Evolutionary conservation across 495 filamentous ascomycete genomes (phyloP).

Genomic region (Xylaria castorea): DNA sequence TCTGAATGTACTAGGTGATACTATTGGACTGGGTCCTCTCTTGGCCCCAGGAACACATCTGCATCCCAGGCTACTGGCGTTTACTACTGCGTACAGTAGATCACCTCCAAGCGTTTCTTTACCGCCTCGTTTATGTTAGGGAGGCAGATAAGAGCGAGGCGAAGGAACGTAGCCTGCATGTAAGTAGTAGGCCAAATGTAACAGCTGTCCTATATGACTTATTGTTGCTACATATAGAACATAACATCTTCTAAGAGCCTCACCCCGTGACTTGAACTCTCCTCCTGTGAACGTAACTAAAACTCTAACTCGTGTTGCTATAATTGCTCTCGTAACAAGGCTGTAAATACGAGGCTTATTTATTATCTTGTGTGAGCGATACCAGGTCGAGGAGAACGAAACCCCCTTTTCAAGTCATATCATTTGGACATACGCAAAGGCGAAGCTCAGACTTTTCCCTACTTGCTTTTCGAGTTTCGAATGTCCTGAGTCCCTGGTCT

Average conservation of each 20-base stretch:
- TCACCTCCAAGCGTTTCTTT: not conserved
- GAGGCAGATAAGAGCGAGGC: slow-evolving; percentile 11
- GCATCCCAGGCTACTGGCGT: slow-evolving; percentile 1
- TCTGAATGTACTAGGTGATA: not conserved
- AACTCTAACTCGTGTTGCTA: not conserved
- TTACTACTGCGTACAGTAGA: not conserved
- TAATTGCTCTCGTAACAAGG: not conserved
- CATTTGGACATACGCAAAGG: not conserved
- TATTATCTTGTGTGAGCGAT: not conserved
- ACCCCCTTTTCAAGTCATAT: not conserved
- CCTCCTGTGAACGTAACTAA: slow-evolving; percentile 6
- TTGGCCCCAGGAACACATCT: slow-evolving; percentile 1
- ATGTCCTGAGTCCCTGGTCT: not conserved
- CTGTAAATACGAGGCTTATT: not conserved
- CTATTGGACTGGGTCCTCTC: slow-evolving; percentile 11
- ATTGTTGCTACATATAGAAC: slow-evolving; percentile 28
- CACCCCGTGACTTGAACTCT: not conserved
- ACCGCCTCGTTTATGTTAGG: not conserved
- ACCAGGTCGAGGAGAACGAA: not conserved
- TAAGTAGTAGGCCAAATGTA: slow-evolving; percentile 8
- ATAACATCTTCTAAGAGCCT: slow-evolving; percentile 3
- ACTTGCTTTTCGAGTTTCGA: not conserved
- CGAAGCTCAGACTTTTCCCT: not conserved
- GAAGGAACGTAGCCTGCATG: slow-evolving; percentile 20
- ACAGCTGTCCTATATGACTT: slow-evolving; percentile 16